Base-by-base conservation (phyloP, 805 yeast species). In the Lipomyces orientalis region DNA sequence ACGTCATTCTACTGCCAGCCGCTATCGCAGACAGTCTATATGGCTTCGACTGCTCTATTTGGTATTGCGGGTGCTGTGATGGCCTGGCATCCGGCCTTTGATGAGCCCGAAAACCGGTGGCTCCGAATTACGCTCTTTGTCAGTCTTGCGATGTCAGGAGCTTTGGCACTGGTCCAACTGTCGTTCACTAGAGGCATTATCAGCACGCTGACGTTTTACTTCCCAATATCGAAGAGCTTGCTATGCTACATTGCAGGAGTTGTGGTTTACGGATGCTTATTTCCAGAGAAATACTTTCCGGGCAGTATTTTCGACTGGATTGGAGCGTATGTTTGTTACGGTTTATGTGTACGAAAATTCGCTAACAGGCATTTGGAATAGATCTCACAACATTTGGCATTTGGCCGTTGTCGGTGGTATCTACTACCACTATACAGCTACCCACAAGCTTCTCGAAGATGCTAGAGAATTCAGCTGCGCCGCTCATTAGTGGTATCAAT, bases 301-400 rank as follows among this genome's bases (percentile, higher is more conserved):
- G 80, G 80, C 8, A 62, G 71, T 29, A 64, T 78, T 54, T 76
- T 80, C 68, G 81, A 80, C 71, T 79, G 78, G 71, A 72, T 80
- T 65, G 82, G 94, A 90, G 94, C 93, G 97, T 29, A n/a, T 8
- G 43, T 33, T 35, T 22, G 94, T 88, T 88, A 16, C 95, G 90
- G 73, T 90, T 89, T 76, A 77, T 85, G 34, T 37, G 12, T 37
- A 16, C 16, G 43, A 82, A 88, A 63, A 84, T 87, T 54, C n/a
- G n/a, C n/a, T 54, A 25, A 54, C 35, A 9, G 10, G 12, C 19
- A 25, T 19, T 54, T 8, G 10, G 33, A 31, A n/a, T 16, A 52
- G 54, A 16, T 91, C 97, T 49, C 99, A 94, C 78, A 93, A 93
- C 75, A 81, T 94, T 37, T 94, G 99, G 99, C 99, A 94, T 79